Percentiles rank a stretch among this genome's conserved stretches.
Evolutionary conservation across 1,284 basidiomycete genomes (phyloP).

Genomic region (Pyrrhoderma lamaoense): DNA sequence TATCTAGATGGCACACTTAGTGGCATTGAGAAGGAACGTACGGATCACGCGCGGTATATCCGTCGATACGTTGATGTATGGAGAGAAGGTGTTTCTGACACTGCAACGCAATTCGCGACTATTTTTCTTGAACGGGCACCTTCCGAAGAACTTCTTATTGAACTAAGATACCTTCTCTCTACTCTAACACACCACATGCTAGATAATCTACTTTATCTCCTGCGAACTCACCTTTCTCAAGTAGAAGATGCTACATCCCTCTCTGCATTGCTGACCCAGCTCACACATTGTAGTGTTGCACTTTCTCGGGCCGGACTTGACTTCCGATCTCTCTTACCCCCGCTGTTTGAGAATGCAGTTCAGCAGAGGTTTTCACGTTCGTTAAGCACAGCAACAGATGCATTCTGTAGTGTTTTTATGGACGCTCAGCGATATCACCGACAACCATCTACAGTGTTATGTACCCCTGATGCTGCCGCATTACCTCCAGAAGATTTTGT

Average conservation of each 20-base stretch:
- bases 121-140: conserved; percentile 73
- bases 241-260: conserved; percentile 58
- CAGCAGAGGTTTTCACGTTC: conserved; percentile 26
- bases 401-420: conserved; percentile 2
- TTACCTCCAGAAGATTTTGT: conserved; percentile 8
- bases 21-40: conserved; percentile 36
- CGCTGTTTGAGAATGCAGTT: conserved; percentile 40
- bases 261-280: conserved; percentile 81
- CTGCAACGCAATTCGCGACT: conserved; percentile 81
- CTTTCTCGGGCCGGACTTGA: conserved; percentile 89
- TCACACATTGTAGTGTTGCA: conserved; percentile 88
- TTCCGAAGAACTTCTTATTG: conserved; percentile 20
- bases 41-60: conserved; percentile 68
- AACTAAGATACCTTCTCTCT: conserved; percentile 43
- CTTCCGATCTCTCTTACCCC: conserved; percentile 60
- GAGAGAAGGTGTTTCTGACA: conserved; percentile 88
- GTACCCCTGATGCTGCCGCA: conserved; percentile 9
- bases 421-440: conserved; percentile 15
- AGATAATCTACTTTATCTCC: conserved; percentile 46
- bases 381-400: conserved; percentile 22
- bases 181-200: conserved; percentile 34
- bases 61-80: conserved; percentile 87
- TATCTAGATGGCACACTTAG: conserved; percentile 43
- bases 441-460: conserved; percentile 11
- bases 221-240: conserved; percentile 41